Evolutionary conservation across 1,284 basidiomycete genomes (phyloP).

Genomic region (Cutaneotrichosporon cyanovorans): DNA sequence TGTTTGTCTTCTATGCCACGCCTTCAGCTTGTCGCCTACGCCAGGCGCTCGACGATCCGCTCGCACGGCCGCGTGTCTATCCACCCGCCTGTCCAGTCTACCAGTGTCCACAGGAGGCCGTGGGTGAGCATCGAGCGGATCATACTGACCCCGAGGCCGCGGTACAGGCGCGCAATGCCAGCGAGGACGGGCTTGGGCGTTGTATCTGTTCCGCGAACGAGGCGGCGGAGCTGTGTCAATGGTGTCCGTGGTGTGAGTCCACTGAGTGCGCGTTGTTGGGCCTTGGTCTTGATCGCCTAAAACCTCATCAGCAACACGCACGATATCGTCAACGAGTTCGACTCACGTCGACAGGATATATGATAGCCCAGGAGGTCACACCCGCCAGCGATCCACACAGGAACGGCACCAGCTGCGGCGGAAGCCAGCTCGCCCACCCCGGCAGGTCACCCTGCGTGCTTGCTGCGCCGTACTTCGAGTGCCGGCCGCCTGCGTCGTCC

Average conservation of each 20-base stretch:
- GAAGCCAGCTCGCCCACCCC: conserved; percentile 41
- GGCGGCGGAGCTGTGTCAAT: conserved; percentile 32
- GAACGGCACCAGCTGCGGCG: conserved; percentile 39
- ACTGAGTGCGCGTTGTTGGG: conserved; percentile 42
- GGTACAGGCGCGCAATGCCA: conserved; percentile 40
- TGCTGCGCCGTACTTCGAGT: background rate
- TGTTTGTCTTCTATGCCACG: background rate
- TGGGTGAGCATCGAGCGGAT: conserved; percentile 45
- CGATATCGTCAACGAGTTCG: too few relatives aligned
- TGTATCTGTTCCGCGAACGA: conserved; percentile 40
- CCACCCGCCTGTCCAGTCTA: conserved; percentile 38
- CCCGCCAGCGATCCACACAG: conserved; percentile 43
- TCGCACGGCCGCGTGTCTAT: conserved; percentile 38
- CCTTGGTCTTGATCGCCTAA: conserved; percentile 46
- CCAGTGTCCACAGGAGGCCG: conserved; percentile 44
- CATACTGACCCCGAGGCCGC: conserved; percentile 43
- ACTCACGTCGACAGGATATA: conserved; percentile 46
- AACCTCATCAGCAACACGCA: background rate
- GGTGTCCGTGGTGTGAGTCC: conserved; percentile 37
- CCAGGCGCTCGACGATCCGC: conserved; percentile 5
- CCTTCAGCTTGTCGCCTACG: background rate
- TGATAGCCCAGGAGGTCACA: conserved; percentile 45
- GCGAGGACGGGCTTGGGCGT: conserved; percentile 40
- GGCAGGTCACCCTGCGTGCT: conserved; percentile 36
- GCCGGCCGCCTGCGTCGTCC: background rate